Percentiles rank a stretch among this genome's conserved stretches.
Evolutionary conservation across 345 rosid genomes (phyloP).

Genomic region (Dipteronia dyeriana): DNA sequence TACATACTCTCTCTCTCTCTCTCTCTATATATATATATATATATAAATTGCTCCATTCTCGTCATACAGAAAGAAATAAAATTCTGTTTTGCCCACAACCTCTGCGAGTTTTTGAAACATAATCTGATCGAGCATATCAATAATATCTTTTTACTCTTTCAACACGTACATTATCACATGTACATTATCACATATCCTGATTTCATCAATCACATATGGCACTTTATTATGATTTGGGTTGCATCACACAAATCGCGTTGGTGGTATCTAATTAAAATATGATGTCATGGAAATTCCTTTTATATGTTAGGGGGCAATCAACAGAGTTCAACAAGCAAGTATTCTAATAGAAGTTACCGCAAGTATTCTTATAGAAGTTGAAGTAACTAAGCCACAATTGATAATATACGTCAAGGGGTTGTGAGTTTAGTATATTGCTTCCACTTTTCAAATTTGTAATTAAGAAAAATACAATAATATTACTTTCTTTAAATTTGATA

Average conservation of each 20-base stretch:
- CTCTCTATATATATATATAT: too few relatives aligned
- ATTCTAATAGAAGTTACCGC: too few relatives aligned
- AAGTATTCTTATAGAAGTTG: too few relatives aligned
- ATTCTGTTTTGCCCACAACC: background rate
- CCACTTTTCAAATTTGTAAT: too few relatives aligned
- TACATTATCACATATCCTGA: too few relatives aligned
- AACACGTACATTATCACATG: background rate
- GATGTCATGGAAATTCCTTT: conserved; percentile 9
- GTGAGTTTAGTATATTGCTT: too few relatives aligned
- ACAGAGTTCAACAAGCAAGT: background rate
- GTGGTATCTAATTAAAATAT: background rate
- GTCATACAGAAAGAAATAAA: background rate
- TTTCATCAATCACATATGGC: conserved; percentile 7
- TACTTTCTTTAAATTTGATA: too few relatives aligned
- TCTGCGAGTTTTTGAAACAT: background rate
- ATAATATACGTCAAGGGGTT: too few relatives aligned
- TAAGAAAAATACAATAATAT: too few relatives aligned
- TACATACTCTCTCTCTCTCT: too few relatives aligned
- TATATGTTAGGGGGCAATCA: background rate
- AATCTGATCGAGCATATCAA: background rate
- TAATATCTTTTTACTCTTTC: conserved; percentile 10
- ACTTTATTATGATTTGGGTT: background rate
- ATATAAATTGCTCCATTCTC: too few relatives aligned
- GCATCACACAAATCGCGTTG: background rate
- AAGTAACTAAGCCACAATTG: too few relatives aligned